Evolutionary conservation across 2,329 filamentous ascomycete genomes (phyloP), one percentile per base, ranked within the genome.

Genomic region (Rhytidhysteron rufulum): DNA sequence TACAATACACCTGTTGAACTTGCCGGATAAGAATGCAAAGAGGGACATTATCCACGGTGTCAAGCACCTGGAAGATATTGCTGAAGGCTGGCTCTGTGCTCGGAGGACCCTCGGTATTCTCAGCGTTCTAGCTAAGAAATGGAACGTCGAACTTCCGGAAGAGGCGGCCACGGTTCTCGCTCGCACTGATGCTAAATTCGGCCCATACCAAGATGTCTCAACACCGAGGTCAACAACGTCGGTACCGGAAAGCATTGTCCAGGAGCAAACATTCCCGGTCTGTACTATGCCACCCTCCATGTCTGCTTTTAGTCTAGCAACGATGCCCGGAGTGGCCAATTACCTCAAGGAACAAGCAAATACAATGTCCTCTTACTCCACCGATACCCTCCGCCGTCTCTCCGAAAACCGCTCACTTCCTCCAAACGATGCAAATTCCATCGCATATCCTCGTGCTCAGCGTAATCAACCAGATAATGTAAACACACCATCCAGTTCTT

Each of bases 31-130:
- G 68, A 93, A 87, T 21, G 88, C 93, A 4, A 85, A 82, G 55
- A 75, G 91, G 53, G 91, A 97, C 63, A 87, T 98, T 31, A 85
- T 87, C 4, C 90, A 96, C 54, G 89, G 91, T 1, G 77, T 95
- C 31, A 91, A 88, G 56, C 88, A 95, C 48, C 78, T 97, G 1
- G 91, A 97, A 63, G 91, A 97, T 58, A 96, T 98, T 53, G 88
- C 88, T 1, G 90, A 96, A 62, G 85, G 89, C 54, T 98, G 93
- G 93, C 79, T 89, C 1, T 93, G 89, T 55, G 91, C 90, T 8
- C 78, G 90, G 39, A 79, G 91, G 10, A 91, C 90, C 0, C 73
- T 97, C 5, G 81, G 82, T 44, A 95, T 97, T 34, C 73, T 98
- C 31, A 89, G 85, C 50, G 81, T 94, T 4, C 79, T 95, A 10